phyloP scores from a whole-genome alignment of 805 yeast genomes.

The Jamesozyma jinghongensis region DNA sequence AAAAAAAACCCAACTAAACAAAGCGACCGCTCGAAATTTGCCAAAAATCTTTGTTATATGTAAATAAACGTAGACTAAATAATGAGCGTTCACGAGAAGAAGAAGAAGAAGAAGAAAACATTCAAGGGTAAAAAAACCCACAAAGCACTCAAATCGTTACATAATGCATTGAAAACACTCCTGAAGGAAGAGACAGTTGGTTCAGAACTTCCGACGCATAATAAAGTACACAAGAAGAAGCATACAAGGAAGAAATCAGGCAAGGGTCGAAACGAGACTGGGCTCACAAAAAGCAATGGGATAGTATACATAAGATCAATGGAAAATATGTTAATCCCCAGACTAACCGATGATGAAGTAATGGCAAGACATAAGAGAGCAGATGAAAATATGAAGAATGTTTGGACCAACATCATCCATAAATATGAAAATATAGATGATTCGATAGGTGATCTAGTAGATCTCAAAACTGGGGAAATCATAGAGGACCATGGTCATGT shows the following conservation, averaged over 20 bases:
- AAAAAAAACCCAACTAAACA: too few relatives aligned
- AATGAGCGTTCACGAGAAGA: background rate
- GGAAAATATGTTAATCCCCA: constrained; percentile 26
- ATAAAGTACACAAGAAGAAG: too few relatives aligned
- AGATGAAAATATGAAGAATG: constrained; percentile 28
- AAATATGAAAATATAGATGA: constrained; percentile 43
- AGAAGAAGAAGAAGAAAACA: background rate
- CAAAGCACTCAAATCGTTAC: background rate
- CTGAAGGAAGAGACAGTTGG: background rate
- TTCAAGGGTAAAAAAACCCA: background rate
- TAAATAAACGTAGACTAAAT: too few relatives aligned
- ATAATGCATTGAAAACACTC: background rate
- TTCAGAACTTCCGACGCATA: too few relatives aligned
- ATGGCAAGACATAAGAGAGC: constrained; percentile 29
- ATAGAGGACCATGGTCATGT: constrained; percentile 64
- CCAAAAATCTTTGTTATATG: too few relatives aligned
- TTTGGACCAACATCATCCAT: constrained; percentile 46
- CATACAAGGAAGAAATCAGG: background rate
- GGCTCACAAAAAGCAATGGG: constrained; percentile 5
- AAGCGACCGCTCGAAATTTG: too few relatives aligned
- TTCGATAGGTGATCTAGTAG: constrained; percentile 53
- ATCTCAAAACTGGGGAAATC: constrained; percentile 53
- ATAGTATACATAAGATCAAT: constrained; percentile 26
- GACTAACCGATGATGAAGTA: constrained; percentile 28
- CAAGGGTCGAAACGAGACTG: too few relatives aligned